Evolutionary conservation across 1,139 yeast genomes (phyloP), one percentile per base, ranked within the genome.

Genomic region (Pichia sp.): DNA sequence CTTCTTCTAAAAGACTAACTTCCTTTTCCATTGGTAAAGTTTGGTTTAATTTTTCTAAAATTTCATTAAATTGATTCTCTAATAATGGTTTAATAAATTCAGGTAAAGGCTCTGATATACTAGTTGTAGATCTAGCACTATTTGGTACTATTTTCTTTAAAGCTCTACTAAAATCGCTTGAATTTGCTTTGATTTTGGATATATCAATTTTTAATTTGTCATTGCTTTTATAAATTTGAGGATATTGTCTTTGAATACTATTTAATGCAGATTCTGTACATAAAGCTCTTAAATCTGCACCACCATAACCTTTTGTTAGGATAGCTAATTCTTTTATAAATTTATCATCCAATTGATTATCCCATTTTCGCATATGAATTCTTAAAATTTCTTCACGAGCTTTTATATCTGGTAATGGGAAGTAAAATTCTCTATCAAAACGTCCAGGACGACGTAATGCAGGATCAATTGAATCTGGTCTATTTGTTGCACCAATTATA

Each of bases 381-480:
- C 76, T 68, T 48, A 92, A 68, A 49, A 92, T 92, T 56, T 85
- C 81, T 50, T 77, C 76, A 59, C 99, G 75, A 1, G 97, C 88
- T 38, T 77, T 76, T 8, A 79, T 61, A 61, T 88, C 95, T 1
- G 99, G 99, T 47, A 92, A 71, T 3, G 98, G 96, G 73, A 92
- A 92, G 65, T 87, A 92, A 65, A 92, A 94, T 65, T 92, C 99
- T 54, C 99, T 78, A 65, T 92, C 99, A 63, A 92, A 92, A 64
- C 99, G 76, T 2, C 99, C 99, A 0, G 98, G 98, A 59, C 99
- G 78, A 63, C 99, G 78, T 51, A 92, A 73, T 0, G 99, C 99
- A 0, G 98, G 97, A 67, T 92, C 99, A 25, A 92, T 88, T 0
- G 97, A 87, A 67, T 92, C 98, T 0, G 98, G 99, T 60, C 99